Conservation (phyloP, 257 asterid species). For the Nyctanthes arbortristis region DNA sequence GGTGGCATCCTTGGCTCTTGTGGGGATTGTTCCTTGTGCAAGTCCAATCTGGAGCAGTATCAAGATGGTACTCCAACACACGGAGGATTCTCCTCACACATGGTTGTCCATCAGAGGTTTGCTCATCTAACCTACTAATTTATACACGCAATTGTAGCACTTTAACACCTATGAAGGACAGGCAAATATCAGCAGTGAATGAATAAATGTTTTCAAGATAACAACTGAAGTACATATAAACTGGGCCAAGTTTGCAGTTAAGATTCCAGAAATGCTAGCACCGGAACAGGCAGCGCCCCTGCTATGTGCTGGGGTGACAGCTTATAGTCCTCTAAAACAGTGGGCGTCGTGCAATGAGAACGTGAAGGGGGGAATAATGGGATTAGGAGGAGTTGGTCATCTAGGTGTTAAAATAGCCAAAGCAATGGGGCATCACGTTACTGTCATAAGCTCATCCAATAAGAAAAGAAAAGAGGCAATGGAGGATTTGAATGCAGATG, state of each 20-base stretch:
- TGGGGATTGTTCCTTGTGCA: constrained; percentile 45
- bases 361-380: constrained; percentile 37
- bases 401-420: constrained; percentile 48
- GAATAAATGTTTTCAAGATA: not conserved
- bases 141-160: not conserved
- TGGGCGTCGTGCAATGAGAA: constrained; percentile 13
- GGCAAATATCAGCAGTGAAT: not conserved
- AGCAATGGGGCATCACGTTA: constrained; percentile 55
- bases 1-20: constrained; percentile 49
- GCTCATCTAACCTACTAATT: not conserved
- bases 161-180: not conserved
- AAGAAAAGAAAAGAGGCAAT: constrained; percentile 39
- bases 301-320: constrained; percentile 53
- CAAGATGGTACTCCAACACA: constrained; percentile 42
- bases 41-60: constrained; percentile 43
- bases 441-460: constrained; percentile 47
- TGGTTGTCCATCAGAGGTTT: constrained; percentile 42
- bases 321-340: constrained; percentile 51
- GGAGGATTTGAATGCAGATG: constrained; percentile 41
- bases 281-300: constrained; percentile 50
- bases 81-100: constrained; percentile 44
- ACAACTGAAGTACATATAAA: not conserved
- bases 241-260: constrained; percentile 37
- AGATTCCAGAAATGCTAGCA: constrained; percentile 37
- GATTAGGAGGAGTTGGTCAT: constrained; percentile 60